Conservation (phyloP, 768 basidiomycete species). For the Tricholomella constricta region DNA sequence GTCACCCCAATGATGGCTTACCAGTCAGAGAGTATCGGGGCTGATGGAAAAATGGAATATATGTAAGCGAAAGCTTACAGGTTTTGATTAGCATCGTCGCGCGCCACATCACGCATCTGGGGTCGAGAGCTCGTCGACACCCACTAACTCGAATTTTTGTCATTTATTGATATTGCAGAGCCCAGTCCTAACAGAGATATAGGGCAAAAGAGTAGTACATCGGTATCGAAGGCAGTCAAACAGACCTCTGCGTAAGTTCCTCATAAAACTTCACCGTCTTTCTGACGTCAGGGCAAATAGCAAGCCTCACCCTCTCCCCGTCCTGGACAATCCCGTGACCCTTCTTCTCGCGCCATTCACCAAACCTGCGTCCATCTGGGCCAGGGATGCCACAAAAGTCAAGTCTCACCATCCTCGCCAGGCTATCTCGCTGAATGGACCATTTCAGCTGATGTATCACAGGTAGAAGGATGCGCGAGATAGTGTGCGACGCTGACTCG, state of each 20-base stretch:
- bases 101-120: no score
- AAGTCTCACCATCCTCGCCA: conserved; percentile 59
- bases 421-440: conserved; percentile 63
- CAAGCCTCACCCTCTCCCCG: conserved; percentile 65
- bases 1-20: no score
- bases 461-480: conserved; percentile 66
- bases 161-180: no score
- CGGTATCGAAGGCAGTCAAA: neutral
- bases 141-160: no score
- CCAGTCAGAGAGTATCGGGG: no score
- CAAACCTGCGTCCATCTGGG: conserved; percentile 37
- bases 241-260: conserved; percentile 21
- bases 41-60: no score
- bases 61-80: no score
- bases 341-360: conserved; percentile 58
- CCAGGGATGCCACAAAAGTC: conserved; percentile 30
- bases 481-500: conserved; percentile 54
- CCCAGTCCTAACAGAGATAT: neutral
- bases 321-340: conserved; percentile 56
- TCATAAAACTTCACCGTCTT: conserved; percentile 66
- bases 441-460: conserved; percentile 70
- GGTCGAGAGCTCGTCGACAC: no score
- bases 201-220: neutral
- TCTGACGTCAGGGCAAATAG: conserved; percentile 65
- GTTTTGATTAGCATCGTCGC: no score